These are phyloP conservation scores for Rhynchospora tenuis DNA, from an alignment of 176 grass and related monocot genomes.

Conservation along the genomic window DNA sequence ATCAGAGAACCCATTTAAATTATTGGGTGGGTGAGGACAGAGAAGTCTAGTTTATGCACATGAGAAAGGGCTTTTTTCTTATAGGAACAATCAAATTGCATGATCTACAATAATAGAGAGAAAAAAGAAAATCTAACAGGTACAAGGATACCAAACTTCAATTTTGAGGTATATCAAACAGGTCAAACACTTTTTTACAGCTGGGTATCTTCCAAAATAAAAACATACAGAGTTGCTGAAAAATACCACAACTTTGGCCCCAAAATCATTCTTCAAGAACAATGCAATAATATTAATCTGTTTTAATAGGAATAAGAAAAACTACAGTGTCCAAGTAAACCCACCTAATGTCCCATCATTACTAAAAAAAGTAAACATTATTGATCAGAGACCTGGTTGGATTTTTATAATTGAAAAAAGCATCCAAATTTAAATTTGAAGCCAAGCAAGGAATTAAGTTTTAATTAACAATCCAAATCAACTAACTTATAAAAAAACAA, in stretches of 20 bases:
- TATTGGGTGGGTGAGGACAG: background rate
- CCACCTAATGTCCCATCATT: background rate
- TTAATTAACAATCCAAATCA: background rate
- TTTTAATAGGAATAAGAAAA: conserved; percentile 1
- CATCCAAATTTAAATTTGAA: background rate
- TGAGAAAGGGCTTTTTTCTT: background rate
- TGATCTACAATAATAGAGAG: background rate
- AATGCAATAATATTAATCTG: background rate
- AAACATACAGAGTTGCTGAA: background rate
- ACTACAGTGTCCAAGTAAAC: background rate
- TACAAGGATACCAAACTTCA: background rate
- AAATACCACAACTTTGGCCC: background rate
- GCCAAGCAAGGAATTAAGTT: background rate
- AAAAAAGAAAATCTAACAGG: background rate
- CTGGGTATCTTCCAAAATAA: background rate
- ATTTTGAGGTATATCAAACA: background rate
- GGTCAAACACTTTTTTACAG: no score
- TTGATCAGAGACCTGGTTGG: background rate
- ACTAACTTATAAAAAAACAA: background rate
- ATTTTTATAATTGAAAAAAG: background rate
- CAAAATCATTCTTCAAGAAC: background rate
- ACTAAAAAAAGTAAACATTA: background rate
- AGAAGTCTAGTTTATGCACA: background rate
- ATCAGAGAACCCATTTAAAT: background rate
- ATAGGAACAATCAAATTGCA: background rate